Evolutionary conservation across 208 protist species (phyloP).

Genomic region (Leishmania lainsoni): DNA sequence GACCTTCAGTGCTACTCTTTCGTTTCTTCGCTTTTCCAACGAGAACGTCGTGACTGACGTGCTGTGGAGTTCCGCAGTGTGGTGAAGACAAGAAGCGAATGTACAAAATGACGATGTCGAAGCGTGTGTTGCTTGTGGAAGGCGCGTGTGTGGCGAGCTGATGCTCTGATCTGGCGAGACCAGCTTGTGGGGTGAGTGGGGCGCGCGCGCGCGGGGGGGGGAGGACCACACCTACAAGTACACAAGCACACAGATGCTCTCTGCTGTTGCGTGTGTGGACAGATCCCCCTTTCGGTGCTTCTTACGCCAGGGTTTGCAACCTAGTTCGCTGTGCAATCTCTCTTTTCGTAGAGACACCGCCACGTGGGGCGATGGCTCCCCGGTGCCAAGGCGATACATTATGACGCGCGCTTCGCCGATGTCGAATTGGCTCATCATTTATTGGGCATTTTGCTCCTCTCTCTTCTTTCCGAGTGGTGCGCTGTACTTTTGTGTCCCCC

Average conservation of each 20-base stretch:
- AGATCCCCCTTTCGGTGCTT: not conserved
- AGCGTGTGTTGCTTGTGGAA: not conserved
- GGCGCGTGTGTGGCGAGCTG: not conserved
- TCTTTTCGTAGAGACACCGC: not conserved
- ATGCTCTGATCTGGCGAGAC: not conserved
- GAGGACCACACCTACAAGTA: not conserved
- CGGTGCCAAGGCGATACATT: not conserved
- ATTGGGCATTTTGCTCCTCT: not conserved
- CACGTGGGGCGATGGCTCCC: not conserved
- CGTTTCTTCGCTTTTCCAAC: not conserved
- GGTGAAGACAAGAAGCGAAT: not conserved
- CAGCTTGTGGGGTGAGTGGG: not conserved
- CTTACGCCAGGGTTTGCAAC: not conserved
- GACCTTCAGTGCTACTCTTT: not conserved
- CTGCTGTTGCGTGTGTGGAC: not conserved
- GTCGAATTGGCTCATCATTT: not conserved
- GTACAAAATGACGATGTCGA: not conserved
- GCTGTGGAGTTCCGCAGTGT: not conserved
- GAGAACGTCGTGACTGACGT: too few species aligned
- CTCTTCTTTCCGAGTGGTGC: not conserved
- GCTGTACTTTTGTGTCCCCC: not conserved
- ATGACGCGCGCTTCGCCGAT: not conserved
- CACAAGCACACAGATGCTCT: not conserved
- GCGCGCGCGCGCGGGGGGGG: not conserved
- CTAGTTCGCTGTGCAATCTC: not conserved